Conservation (phyloP, 2,329 filamentous ascomycete genomes). For the Penicillium sp. region DNA sequence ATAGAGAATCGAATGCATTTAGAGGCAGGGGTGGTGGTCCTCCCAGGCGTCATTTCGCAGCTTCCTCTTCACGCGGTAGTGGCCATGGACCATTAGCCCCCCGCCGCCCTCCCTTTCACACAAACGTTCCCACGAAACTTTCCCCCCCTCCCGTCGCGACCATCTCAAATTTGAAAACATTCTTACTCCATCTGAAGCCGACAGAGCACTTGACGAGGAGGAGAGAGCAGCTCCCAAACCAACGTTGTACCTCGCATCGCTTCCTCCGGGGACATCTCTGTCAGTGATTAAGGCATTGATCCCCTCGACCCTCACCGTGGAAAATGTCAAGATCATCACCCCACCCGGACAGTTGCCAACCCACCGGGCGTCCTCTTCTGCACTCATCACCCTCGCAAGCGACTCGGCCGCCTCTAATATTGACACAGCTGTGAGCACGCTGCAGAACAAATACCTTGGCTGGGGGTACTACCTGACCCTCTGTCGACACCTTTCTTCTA, state of each 20-base stretch:
- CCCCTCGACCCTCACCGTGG: slow-evolving; percentile 60
- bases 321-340: slow-evolving; percentile 70
- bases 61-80: slow-evolving; percentile 48
- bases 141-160: slow-evolving; percentile 43
- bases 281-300: slow-evolving; percentile 52
- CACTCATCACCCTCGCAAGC: slow-evolving; percentile 76
- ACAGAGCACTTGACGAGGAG: slow-evolving; percentile 42
- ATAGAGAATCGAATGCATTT: slow-evolving; percentile 28
- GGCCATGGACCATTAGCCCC: slow-evolving; percentile 51
- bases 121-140: slow-evolving; percentile 47
- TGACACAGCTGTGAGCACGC: slow-evolving; percentile 70
- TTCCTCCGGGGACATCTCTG: slow-evolving; percentile 55
- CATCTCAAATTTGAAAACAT: slow-evolving; percentile 40
- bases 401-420: slow-evolving; percentile 83
- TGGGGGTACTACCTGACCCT: slow-evolving; percentile 79
- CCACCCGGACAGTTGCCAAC: slow-evolving; percentile 48
- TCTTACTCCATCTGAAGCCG: slow-evolving; percentile 45
- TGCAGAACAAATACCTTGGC: slow-evolving; percentile 83
- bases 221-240: slow-evolving; percentile 55
- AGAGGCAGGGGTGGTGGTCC: slow-evolving; percentile 39
- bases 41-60: slow-evolving; percentile 63
- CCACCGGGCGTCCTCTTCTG: slow-evolving; percentile 71
- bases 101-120: slow-evolving; percentile 42
- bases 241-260: slow-evolving; percentile 54
- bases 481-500: slow-evolving; percentile 79